These are phyloP conservation scores for Cylindrotheca fusiformis DNA, from an alignment of 108 stramenopile species.

Conservation along the genomic window DNA sequence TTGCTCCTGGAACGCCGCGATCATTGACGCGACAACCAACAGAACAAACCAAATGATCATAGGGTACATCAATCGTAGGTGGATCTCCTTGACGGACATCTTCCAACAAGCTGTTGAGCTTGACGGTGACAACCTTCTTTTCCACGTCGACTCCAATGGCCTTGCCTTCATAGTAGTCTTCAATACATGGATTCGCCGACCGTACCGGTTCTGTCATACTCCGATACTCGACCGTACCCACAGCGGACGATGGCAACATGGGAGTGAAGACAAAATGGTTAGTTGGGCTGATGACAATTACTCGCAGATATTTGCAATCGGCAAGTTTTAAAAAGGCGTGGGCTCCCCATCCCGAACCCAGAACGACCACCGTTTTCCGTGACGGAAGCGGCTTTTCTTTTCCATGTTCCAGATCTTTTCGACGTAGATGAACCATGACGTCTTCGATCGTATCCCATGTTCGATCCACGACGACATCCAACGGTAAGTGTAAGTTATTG, in stretches of 20 bases:
- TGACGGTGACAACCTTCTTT: slow-evolving; percentile 36
- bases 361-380: slow-evolving; percentile 53
- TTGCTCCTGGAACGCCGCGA: slow-evolving; percentile 42
- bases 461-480: slow-evolving; percentile 34
- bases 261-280: slow-evolving; percentile 84
- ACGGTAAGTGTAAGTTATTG: slow-evolving; percentile 5
- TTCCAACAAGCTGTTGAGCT: slow-evolving; percentile 40
- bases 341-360: slow-evolving; percentile 85
- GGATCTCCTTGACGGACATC: slow-evolving; percentile 20
- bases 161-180: slow-evolving; percentile 46
- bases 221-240: slow-evolving; percentile 68
- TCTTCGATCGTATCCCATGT: slow-evolving; percentile 61
- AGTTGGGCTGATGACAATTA: slow-evolving; percentile 59
- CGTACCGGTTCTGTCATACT: slow-evolving; percentile 71
- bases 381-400: not conserved
- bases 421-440: slow-evolving; percentile 29
- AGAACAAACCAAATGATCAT: slow-evolving; percentile 51
- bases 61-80: slow-evolving; percentile 24
- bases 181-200: slow-evolving; percentile 27
- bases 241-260: slow-evolving; percentile 60
- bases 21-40: slow-evolving; percentile 43
- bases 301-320: slow-evolving; percentile 48
- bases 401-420: slow-evolving; percentile 21
- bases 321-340: slow-evolving; percentile 68
- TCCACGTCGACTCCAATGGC: slow-evolving; percentile 37